Base-by-base conservation (phyloP, 2,329 filamentous ascomycete genomes). In the Aspergillus novoparasiticus region DNA sequence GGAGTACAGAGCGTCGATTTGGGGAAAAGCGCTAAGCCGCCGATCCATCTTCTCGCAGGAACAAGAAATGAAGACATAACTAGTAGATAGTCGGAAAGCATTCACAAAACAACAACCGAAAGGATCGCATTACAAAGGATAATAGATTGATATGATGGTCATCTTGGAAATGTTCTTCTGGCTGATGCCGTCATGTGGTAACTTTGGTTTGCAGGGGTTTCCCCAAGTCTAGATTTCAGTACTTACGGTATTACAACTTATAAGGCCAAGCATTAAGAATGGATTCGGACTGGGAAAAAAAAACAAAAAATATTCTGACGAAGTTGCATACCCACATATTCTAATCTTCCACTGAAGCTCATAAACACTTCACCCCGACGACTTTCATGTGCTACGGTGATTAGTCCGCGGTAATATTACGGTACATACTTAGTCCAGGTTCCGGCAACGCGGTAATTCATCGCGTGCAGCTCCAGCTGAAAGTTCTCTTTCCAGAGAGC, bases 371-470 rank as follows among this genome's bases (percentile, higher is more conserved):
- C 28, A 32, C 50, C n/a, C 8, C 14, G 39, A 41, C 32, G 30
- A 50, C 30, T 45, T 34, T 51, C 58, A 54, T 54, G 28, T 55
- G 50, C 34, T 30, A 19, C 48, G 30, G 48, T 21, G 1, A 21
- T 51, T 26, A 43, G 23, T 23, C 51, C 30, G 32, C 14, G 26
- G 58, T 60, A 60, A 55, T 55, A 60, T 41, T 60, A 60, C 58
- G 10, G n/a, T 39, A 39, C 34, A 55, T 55, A 28, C 26, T 28
- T 28, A 21, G n/a, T 32, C 21, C 45, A 41, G 39, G 39, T n/a
- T 41, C 54, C 58, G 58, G 50, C 21, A 60, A 60, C 48, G 50
- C 73, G 73, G 74, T 73, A 75, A 74, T 69, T 66, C 70, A 72
- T 73, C 72, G 72, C 73, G 72, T 72, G 72, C 66, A 64, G 36